Evolutionary conservation across 352 stramenopile genomes (phyloP), one percentile per base, ranked within the genome.

Genomic region (Globisporangium carolinianum): DNA sequence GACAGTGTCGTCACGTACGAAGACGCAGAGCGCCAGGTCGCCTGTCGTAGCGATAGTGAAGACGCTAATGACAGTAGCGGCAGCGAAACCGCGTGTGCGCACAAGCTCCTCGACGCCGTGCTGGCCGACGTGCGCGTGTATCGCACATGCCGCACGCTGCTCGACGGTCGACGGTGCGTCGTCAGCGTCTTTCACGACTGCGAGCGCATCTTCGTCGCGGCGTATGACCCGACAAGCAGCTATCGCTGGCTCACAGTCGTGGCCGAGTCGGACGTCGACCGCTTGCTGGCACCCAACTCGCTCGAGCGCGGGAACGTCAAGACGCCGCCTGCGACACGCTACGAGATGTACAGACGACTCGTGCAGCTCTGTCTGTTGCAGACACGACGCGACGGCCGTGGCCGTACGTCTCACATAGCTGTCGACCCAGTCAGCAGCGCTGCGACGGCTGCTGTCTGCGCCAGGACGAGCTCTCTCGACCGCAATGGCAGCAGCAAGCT

Each of bases 161-260:
- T 94, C 2, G 62, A 77, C 32, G 61, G 60, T 17, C 68, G 73
- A 6, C 75, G 72, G 0, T 87, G 76, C 35, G 58, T 94, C 10
- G 51, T 92, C n/a, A 83, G 57, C 9, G 65, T 94, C 18, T 89
- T 73, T 37, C 84, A 89, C 47, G 82, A 94, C 59, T 91, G 78
- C 50, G 63, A 75, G 51, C 73, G 75, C 39, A 63, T 91, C 32
- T 94, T 75, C 50, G 79, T 87, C 39, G 86, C 60, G 24, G 79
- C 67, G 5, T 94, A 94, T 63, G 77, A 87, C 6, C 82, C 84
- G 0, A 58, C 55, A 1, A 73, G 68, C 5, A 75, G 72, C 46
- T 74, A 68, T 32, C 57, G 71, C 6, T 91, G 82, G 81, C 68
- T 83, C 37, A 71, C 69, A 4, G 62, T 69, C 5, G 70, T 94